Percentiles rank a stretch among this genome's conserved stretches.
Conservation (phyloP, 345 rosid species). For the Kernera saxatilis region DNA sequence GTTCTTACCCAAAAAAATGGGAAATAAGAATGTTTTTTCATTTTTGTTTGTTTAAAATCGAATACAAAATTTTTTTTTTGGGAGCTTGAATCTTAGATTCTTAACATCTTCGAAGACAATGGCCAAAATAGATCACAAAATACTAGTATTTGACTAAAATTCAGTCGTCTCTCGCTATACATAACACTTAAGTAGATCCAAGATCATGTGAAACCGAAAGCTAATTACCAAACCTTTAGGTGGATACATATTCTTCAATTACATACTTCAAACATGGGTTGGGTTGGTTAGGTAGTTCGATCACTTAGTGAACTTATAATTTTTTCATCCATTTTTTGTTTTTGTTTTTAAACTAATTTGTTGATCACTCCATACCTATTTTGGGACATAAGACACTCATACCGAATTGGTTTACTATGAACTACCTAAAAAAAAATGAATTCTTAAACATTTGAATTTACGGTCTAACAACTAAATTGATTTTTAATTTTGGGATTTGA, state of each 20-base stretch:
- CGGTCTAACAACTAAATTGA: not conserved
- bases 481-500: not conserved
- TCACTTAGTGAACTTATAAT: not conserved
- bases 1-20: not conserved
- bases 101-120: not conserved
- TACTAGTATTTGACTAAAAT: not conserved
- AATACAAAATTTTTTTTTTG: not conserved
- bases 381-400: not conserved
- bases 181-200: not conserved
- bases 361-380: not conserved
- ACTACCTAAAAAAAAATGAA: not conserved
- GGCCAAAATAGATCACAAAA: not conserved
- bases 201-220: slow-evolving; percentile 9
- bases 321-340: not conserved
- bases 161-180: not conserved
- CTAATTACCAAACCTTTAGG: slow-evolving; percentile 13
- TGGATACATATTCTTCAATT: not conserved
- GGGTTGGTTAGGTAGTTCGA: slow-evolving; percentile 1
- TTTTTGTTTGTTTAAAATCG: not conserved
- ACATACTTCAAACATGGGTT: slow-evolving; percentile 9
- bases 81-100: not conserved
- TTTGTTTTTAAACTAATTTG: not conserved
- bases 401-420: not conserved
- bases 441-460: not conserved
- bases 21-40: not conserved